Conservation (phyloP, 2,329 filamentous ascomycete genomes). For the Phaeosphaeriaceae sp. region DNA sequence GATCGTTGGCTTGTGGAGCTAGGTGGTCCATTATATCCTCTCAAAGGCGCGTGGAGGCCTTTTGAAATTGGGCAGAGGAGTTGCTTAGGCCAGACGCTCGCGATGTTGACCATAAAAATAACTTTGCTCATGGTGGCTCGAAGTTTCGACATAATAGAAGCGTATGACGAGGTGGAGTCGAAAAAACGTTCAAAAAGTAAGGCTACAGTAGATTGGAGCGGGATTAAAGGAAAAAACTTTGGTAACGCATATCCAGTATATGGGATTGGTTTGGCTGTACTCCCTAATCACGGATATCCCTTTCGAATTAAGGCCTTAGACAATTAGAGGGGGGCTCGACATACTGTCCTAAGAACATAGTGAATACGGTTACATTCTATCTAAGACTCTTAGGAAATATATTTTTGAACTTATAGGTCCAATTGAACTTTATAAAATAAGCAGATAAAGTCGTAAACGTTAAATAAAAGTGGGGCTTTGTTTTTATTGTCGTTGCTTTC, state of each 20-base stretch:
- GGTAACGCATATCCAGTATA: not conserved
- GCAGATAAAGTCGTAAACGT: too few species aligned
- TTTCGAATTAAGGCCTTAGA: constrained; percentile 5
- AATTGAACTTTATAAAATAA: too few species aligned
- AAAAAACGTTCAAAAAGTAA: constrained; percentile 2
- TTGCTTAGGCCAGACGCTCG: constrained; percentile 48
- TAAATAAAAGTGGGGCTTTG: too few species aligned
- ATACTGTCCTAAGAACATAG: too few species aligned
- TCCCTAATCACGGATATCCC: not conserved
- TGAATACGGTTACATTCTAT: too few species aligned
- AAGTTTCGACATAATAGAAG: constrained; percentile 29
- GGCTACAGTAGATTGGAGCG: too few species aligned
- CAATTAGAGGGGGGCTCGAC: too few species aligned
- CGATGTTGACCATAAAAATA: constrained; percentile 32
- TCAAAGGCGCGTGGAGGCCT: constrained; percentile 43
- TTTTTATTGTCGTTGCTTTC: too few species aligned
- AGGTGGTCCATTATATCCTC: constrained; percentile 22
- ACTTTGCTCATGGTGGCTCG: not conserved
- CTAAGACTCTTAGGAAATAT: too few species aligned
- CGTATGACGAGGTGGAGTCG: not conserved
- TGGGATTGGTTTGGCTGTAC: not conserved
- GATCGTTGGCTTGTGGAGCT: constrained; percentile 47
- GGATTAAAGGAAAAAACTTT: not conserved
- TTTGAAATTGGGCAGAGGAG: constrained; percentile 46
- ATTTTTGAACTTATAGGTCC: too few species aligned